Base-by-base conservation (phyloP, 2,329 filamentous ascomycete genomes). In the Paraphoma sp. region DNA sequence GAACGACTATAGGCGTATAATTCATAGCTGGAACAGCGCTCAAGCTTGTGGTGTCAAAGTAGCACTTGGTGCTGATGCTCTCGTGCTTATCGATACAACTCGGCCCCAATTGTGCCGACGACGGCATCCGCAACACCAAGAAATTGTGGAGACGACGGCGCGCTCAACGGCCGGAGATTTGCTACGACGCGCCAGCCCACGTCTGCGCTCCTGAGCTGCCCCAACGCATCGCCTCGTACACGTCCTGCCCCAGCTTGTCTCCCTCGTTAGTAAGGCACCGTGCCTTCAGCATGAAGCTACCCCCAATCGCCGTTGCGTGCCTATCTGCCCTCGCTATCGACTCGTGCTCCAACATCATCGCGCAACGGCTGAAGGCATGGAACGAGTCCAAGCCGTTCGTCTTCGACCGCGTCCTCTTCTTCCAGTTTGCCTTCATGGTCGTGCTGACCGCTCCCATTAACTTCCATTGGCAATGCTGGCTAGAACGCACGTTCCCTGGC, bases 401-500 rank as follows among this genome's bases (percentile, higher is more conserved):
- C 55, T 76, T 77, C 61, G 71, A 76, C 57, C 62, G 64, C 46
- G 64, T 70, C 51, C 71, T 76, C 52, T 77, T 77, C 65, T 63
- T 70, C 53, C 75, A 75, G 54, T 75, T 77, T 56, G 67, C 71
- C 44, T 63, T 92, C 55, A 95, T 89, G 79, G 85, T 88, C 53
- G 71, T 90, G 36, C 72, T 96, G 54, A 89, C 84, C 70, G 89
- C 89, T 28, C 92, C 93, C 1, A 89, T 91, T 42, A 97, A 97
- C 77, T 92, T 91, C 72, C 76, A 91, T 67, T 97, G 92, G 93
- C 93, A 96, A 81, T 84, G 87, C 40, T 90, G 85, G 74, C 83
- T 97, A 38, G 93, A 97, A 74, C 79, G 83, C 8, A 79, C 83
- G 4, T 96, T 92, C 69, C 93, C 93, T 0, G 88, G 89, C 0